Evolutionary conservation across 768 basidiomycete species (phyloP).

Genomic region (Royoungia palumana): DNA sequence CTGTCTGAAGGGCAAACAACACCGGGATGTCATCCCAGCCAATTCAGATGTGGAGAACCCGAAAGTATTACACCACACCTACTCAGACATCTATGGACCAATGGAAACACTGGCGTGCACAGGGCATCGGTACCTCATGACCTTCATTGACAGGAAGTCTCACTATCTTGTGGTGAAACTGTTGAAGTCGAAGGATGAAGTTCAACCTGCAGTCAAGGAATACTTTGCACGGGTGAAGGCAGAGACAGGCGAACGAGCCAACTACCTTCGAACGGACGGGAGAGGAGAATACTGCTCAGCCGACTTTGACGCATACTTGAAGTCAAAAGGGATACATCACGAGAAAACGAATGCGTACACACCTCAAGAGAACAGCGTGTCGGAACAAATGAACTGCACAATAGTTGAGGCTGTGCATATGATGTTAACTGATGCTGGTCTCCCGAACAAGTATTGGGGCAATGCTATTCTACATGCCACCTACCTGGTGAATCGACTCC

Average conservation of each 20-base stretch:
- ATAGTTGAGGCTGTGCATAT: constrained; percentile 31
- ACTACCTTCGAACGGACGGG: too few relatives aligned
- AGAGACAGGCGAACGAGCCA: constrained; percentile 3
- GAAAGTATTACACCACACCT: not conserved
- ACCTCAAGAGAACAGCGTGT: constrained; percentile 44
- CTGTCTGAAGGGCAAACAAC: constrained; percentile 26
- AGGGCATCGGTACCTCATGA: constrained; percentile 15
- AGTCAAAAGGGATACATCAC: constrained; percentile 13
- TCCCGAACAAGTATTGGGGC: constrained; percentile 4
- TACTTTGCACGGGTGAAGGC: constrained; percentile 13
- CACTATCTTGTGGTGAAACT: constrained; percentile 14
- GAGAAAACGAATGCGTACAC: constrained; percentile 20
- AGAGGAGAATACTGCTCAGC: too few relatives aligned
- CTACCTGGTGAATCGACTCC: not conserved
- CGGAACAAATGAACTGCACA: constrained; percentile 38
- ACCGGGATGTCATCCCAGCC: constrained; percentile 1
- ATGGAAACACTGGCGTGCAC: constrained; percentile 4
- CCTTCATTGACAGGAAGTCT: constrained; percentile 19
- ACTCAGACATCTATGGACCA: constrained; percentile 21
- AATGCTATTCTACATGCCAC: constrained; percentile 1
- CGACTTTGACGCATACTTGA: not conserved
- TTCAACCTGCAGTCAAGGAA: constrained; percentile 6
- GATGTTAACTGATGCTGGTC: constrained; percentile 22
- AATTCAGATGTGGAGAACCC: constrained; percentile 1
- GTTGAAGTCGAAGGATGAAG: not conserved